Base-by-base conservation (phyloP, 2,329 filamentous ascomycete species). In the Ophiostoma piceae region DNA sequence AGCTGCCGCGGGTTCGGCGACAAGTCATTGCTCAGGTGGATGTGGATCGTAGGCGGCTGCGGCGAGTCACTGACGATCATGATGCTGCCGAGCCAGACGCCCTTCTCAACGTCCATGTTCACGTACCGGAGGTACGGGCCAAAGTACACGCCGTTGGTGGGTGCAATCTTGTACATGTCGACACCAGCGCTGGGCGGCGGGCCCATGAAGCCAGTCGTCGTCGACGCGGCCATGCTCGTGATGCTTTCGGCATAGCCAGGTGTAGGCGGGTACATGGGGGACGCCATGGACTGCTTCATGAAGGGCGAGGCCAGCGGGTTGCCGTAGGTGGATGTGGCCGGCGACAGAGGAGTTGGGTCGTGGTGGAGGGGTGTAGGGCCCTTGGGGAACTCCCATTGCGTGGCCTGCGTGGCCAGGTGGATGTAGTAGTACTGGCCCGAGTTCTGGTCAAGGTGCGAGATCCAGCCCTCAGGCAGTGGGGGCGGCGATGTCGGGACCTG, bases 361-460 rank as follows among this genome's bases (percentile, higher is more conserved):
- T 96, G 86, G 73, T 92, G 91, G 69, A 97, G 84, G 0, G 94
- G 94, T 32, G 92, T 97, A 0, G 94, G 94, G 0, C 94, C 94
- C 80, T 97, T 98, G 37, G 95, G 95, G 74, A 98, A 98, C 76
- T 99, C 95, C 95, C 95, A 99, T 77, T 99, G 95, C 0, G 95
- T 99, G 2, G 94, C 92, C 77, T 98, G 95, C 0, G 92, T 94
- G 1, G 94, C 91, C 39, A 99, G 84, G 78, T 99, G 95, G 71
- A 99, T 99, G 77, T 99, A 99, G 79, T 99, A 99, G 79, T 98
- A 99, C 77, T 98, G 94, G 1, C 95, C 95, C 1, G 94, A 98
- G 77, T 91, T 97, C 74, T 92, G 91, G 77, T 99, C 95, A 4
- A 98, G 84, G 78, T 98, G 95, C 26, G 95, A 92, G 76, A 99